Evolutionary conservation across 2,329 filamentous ascomycete genomes (phyloP), one percentile per base, ranked within the genome.

Genomic region (Phyllosticta paracitricarpa): DNA sequence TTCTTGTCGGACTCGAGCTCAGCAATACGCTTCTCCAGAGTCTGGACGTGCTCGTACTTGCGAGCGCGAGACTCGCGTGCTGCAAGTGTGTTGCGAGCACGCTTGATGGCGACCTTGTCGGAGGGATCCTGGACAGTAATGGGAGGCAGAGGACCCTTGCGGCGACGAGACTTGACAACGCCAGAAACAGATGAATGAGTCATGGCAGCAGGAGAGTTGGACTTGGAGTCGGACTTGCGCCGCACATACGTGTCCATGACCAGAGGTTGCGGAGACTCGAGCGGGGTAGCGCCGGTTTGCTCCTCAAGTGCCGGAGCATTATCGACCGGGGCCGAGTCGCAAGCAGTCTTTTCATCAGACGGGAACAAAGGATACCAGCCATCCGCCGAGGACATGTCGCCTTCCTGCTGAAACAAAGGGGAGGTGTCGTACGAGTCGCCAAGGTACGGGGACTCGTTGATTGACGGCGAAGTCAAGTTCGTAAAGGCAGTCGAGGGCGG

Each of bases 41-140:
- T 84, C 61, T 89, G 86, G 64, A 93, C 81, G 67, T 87, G 84
- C 72, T 88, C 82, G 62, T 89, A 85, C 79, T 96, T 96, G 66
- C 91, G 87, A 70, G 91, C 87, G 58, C 93, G 87, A 63, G 91
- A 96, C 78, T 96, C 96, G 66, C 93, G 91, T 68, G 93, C 93
- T 19, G 93, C 93, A 73, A 95, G 83, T 8, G 91, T 96, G 75
- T 97, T 97, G 67, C 91, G 88, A 57, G 91, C 92, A 73, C 93
- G 89, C 85, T 97, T 97, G 81, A 92, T 84, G 22, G 90, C 91
- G n/a, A 88, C 73, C 9, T 82, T 83, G 69, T 97, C 92, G 52
- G 68, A 77, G 0, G 86, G 83, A 67, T 97, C 89, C 9, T 40
- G 51, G 48, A 91, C 83, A 63, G 88, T 78, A 72, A 96, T 92